phyloP scores from a whole-genome alignment of 192 early-diverging fungal species.

The Coemansia sp. region DNA sequence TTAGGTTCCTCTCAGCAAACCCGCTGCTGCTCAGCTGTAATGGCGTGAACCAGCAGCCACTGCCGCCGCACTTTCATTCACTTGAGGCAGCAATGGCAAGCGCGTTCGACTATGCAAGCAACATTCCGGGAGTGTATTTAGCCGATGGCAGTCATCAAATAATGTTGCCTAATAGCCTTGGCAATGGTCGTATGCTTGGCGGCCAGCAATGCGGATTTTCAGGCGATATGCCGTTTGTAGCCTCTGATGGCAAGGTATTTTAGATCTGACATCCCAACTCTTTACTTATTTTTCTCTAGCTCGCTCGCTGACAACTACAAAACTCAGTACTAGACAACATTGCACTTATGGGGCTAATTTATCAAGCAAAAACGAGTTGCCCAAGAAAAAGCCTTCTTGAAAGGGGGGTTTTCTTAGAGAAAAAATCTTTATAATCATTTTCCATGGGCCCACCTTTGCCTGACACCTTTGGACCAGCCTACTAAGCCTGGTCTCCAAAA shows the following conservation, averaged over 20 bases:
- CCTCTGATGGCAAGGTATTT: constrained; percentile 18
- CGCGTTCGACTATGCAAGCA: background rate
- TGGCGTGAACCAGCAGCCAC: background rate
- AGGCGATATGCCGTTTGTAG: background rate
- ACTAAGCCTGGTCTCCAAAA: too few species aligned
- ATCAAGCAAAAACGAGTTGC: background rate
- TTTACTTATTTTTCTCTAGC: background rate
- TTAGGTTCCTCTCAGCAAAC: background rate
- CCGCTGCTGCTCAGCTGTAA: background rate
- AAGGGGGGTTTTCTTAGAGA: too few species aligned
- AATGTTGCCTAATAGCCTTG: background rate
- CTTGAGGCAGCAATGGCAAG: background rate
- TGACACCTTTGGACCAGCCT: too few species aligned
- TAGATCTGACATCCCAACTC: background rate
- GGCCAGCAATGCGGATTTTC: constrained; percentile 4
- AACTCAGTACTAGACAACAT: background rate
- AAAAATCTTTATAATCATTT: too few species aligned
- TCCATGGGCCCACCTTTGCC: too few species aligned
- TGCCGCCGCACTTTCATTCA: background rate
- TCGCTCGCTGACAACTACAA: too few species aligned
- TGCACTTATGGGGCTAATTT: background rate
- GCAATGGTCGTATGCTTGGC: background rate
- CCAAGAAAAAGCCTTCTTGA: too few species aligned
- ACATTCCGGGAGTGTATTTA: constrained; percentile 7
- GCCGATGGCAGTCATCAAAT: background rate